A percentile compares a stretch with the other conserved stretches of the same genome.
Evolutionary conservation across 208 protist genomes (phyloP).

Genomic region (Zelonia costaricensis): DNA sequence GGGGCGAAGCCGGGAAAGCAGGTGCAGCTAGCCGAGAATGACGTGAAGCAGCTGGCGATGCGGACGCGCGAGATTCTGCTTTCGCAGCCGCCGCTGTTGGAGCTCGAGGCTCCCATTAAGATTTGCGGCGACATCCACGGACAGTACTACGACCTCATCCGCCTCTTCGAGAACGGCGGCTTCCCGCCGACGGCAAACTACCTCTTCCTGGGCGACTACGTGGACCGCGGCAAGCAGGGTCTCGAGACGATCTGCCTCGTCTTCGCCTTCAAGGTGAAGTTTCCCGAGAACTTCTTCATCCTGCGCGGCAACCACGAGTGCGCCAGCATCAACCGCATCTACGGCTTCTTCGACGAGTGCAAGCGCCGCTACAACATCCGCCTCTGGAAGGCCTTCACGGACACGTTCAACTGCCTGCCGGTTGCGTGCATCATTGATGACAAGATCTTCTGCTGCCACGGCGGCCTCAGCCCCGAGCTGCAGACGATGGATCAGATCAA

Average conservation of each 20-base stretch:
- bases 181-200: constrained; percentile 99
- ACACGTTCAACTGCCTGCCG: constrained; percentile 99
- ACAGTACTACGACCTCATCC: constrained; percentile 99
- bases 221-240: constrained; percentile 99
- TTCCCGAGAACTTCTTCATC: constrained; percentile 99
- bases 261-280: constrained; percentile 99
- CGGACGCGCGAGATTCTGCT: constrained; percentile 90
- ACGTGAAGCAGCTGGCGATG: constrained; percentile 82
- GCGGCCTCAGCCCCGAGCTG: constrained; percentile 97
- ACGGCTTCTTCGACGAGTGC: constrained; percentile 99
- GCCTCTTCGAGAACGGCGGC: constrained; percentile 99
- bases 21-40: constrained; percentile 88
- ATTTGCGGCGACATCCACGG: constrained; percentile 99
- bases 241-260: constrained; percentile 98
- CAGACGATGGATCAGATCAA: constrained; percentile 96
- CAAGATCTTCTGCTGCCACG: constrained; percentile 99
- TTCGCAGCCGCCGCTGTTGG: constrained; percentile 81
- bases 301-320: constrained; percentile 99
- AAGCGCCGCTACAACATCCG: constrained; percentile 98
- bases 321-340: constrained; percentile 99
- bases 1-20: constrained; percentile 87
- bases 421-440: constrained; percentile 99
- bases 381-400: constrained; percentile 99
- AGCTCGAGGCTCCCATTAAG: constrained; percentile 94
- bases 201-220: constrained; percentile 99